Base-by-base conservation (phyloP, 495 filamentous ascomycete genomes). In the Clavariopsis aquatica region DNA sequence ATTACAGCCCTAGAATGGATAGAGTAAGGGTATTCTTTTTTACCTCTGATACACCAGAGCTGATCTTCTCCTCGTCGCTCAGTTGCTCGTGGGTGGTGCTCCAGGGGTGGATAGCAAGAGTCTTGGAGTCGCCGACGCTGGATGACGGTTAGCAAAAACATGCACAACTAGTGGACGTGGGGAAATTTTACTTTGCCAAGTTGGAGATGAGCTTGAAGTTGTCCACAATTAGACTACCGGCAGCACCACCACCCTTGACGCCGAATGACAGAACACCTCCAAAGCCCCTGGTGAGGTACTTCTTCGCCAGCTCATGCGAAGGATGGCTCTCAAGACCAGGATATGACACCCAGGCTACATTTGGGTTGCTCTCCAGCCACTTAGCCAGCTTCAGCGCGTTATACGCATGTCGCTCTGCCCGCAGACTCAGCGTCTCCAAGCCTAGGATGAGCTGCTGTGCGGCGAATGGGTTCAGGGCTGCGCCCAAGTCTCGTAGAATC, bases 21-120 rank as follows among this genome's bases (percentile, higher is more conserved):
- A n/a, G n/a, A n/a, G n/a, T n/a, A n/a, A n/a, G n/a, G n/a, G n/a
- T n/a, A n/a, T n/a, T n/a, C n/a, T n/a, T n/a, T n/a, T n/a, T n/a
- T 72, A 83, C 81, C 75, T 93, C 91, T 2, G 90, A 93, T 6
- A 93, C 91, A 59, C 94, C 94, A 15, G 89, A 92, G 71, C 82
- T 85, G 22, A 82, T 71, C 74, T 86, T 88, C 81, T 98, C 94
- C 74, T 92, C 82, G 13, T 95, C 90, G 17, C 80, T 84, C 31
- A 98, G 82, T 78, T 98, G 94, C 80, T 97, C 91, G 76, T 98
- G 94, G 10, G 94, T 98, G 19, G 94, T 98, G 5, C 87, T 89
- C 91, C 91, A 94, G 2, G 94, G 94, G 77, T 98, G 95, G 65
- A 98, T 96, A 19, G 93, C 93, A 52, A 98, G 82, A 20, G 94